Evolutionary conservation across 73 alveolate genomes (phyloP).

Genomic region (Paraurostyla sp.): DNA sequence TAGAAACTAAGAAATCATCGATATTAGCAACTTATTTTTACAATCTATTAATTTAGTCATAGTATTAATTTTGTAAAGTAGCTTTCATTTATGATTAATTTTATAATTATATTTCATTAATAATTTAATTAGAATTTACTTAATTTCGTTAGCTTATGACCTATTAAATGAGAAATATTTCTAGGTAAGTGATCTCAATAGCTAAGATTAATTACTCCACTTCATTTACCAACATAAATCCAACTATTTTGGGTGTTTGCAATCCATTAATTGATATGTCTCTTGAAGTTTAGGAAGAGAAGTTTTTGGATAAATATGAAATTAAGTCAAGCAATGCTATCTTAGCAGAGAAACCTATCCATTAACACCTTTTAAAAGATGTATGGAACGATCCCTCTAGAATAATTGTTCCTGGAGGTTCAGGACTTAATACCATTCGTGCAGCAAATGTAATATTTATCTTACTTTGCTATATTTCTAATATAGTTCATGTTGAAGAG

Average conservation of each 20-base stretch:
- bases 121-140: too few relatives aligned
- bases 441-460: constrained; percentile 58
- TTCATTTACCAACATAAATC: background rate
- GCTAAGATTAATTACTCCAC: background rate
- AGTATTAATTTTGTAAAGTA: too few relatives aligned
- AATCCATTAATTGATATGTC: constrained; percentile 82
- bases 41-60: too few relatives aligned
- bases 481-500: constrained; percentile 59
- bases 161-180: background rate
- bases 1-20: too few relatives aligned
- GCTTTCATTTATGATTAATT: too few relatives aligned
- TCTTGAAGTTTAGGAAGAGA: constrained; percentile 45
- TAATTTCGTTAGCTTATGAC: too few relatives aligned
- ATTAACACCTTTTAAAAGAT: constrained; percentile 71
- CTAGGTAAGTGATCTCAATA: background rate
- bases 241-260: constrained; percentile 63
- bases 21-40: too few relatives aligned
- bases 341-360: constrained; percentile 78
- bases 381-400: constrained; percentile 40
- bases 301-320: constrained; percentile 57
- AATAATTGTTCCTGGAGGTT: constrained; percentile 80
- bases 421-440: constrained; percentile 76
- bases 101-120: too few relatives aligned
- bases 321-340: constrained; percentile 65
- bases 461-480: too few relatives aligned